phyloP scores from a whole-genome alignment of 2,329 filamentous ascomycete genomes.

The Fusarium verrucosum region DNA sequence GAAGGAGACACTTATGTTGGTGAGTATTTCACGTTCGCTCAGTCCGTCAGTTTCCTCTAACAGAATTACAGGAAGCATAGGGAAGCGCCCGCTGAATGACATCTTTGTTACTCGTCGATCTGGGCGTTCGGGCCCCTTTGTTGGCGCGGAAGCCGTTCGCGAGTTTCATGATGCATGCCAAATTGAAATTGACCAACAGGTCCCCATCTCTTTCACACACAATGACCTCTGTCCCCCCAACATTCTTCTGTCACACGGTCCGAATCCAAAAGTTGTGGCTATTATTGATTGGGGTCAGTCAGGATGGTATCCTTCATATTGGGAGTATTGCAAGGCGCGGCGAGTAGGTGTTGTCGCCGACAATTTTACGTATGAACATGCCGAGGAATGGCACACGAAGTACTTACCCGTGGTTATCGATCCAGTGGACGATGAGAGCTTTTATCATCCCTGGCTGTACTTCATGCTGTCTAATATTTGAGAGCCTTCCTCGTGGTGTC shows the following conservation, averaged over 20 bases:
- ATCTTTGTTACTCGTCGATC: constrained; percentile 40
- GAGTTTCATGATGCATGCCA: constrained; percentile 46
- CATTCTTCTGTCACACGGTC: constrained; percentile 35
- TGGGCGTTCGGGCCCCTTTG: constrained; percentile 44
- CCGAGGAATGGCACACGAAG: constrained; percentile 46
- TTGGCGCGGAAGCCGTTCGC: constrained; percentile 43
- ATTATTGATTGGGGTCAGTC: constrained; percentile 47
- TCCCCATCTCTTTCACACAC: constrained; percentile 42
- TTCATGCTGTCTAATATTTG: constrained; percentile 33
- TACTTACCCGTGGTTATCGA: constrained; percentile 48
- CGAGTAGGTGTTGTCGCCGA: constrained; percentile 35
- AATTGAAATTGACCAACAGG: constrained; percentile 43
- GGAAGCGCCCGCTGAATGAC: constrained; percentile 46
- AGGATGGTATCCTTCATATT: constrained; percentile 49
- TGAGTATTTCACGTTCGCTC: not conserved
- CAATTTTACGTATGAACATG: constrained; percentile 37
- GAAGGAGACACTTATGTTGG: constrained; percentile 30
- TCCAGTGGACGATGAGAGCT: constrained; percentile 45
- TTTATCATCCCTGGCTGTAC: constrained; percentile 48
- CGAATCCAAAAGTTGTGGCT: constrained; percentile 30
- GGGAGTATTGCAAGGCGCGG: constrained; percentile 47
- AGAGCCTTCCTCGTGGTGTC: too few relatives aligned
- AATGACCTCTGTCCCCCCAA: constrained; percentile 42
- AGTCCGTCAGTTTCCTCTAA: too few relatives aligned
- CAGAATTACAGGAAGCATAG: constrained; percentile 42